phyloP scores from a whole-genome alignment of 2,329 filamentous ascomycete species.

The Golovinomyces cichoracearum region DNA sequence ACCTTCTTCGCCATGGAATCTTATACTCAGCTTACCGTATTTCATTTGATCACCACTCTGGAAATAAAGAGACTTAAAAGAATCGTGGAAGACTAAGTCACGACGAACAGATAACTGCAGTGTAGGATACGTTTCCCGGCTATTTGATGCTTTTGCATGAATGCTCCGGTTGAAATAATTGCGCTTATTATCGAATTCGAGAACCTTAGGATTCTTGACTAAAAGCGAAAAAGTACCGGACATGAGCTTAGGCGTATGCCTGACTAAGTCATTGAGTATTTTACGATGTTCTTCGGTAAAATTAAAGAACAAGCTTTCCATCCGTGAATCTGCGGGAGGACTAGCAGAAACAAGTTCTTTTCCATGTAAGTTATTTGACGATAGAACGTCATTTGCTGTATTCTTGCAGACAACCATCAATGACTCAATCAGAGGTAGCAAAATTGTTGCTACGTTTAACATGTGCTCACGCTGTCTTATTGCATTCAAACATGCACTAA shows the following conservation, averaged over 20 bases:
- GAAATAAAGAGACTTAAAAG: slow-evolving; percentile 94
- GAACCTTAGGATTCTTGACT: slow-evolving; percentile 94
- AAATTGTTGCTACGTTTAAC: slow-evolving; percentile 87
- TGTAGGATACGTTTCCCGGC: slow-evolving; percentile 41
- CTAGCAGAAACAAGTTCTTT: slow-evolving; percentile 52
- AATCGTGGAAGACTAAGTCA: slow-evolving; percentile 92
- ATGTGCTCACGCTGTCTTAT: slow-evolving; percentile 85
- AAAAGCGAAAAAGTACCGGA: slow-evolving; percentile 87
- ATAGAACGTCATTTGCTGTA: slow-evolving; percentile 29
- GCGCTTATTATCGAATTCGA: slow-evolving; percentile 98
- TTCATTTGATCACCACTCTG: slow-evolving; percentile 95
- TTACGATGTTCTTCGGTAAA: slow-evolving; percentile 96
- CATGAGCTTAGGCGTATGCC: slow-evolving; percentile 94
- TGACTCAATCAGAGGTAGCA: slow-evolving; percentile 80
- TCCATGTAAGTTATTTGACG: slow-evolving; percentile 16
- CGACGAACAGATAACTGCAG: slow-evolving; percentile 75
- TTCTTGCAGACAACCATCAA: slow-evolving; percentile 99
- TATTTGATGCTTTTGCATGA: slow-evolving; percentile 46
- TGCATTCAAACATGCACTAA: slow-evolving; percentile 65
- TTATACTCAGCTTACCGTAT: slow-evolving; percentile 91
- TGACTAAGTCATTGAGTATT: slow-evolving; percentile 89
- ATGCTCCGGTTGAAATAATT: slow-evolving; percentile 95
- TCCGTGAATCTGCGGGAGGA: slow-evolving; percentile 51
- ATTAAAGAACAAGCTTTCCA: slow-evolving; percentile 80
- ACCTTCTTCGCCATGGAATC: slow-evolving; percentile 91